phyloP scores from a whole-genome alignment of 2,329 filamentous ascomycete species.

The Aspergillus arachidicola region DNA sequence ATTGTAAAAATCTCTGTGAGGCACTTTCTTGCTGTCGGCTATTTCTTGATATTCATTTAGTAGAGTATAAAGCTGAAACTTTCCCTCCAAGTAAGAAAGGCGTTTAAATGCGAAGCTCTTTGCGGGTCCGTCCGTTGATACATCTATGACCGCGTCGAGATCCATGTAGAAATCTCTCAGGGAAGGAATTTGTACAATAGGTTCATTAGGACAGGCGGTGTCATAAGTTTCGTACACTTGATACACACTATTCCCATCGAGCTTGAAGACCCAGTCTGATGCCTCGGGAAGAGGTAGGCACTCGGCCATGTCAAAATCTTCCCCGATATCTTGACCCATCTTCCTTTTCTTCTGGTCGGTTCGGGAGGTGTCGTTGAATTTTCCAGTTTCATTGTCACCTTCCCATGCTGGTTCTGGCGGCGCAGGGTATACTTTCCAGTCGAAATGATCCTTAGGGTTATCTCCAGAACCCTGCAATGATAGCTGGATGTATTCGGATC shows the following conservation, averaged over 20 bases:
- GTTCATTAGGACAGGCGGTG: constrained; percentile 63
- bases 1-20: constrained; percentile 98
- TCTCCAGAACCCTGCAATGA: constrained; percentile 81
- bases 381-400: constrained; percentile 54
- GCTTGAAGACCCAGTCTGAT: constrained; percentile 71
- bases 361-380: constrained; percentile 42
- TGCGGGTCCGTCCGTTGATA: constrained; percentile 93
- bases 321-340: constrained; percentile 84
- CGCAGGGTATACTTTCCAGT: constrained; percentile 87
- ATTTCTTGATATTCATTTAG: constrained; percentile 98
- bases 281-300: constrained; percentile 71
- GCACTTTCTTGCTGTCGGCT: constrained; percentile 95
- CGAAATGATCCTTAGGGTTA: constrained; percentile 82
- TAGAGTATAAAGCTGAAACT: constrained; percentile 91
- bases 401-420: constrained; percentile 91
- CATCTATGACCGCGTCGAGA: constrained; percentile 78
- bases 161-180: constrained; percentile 96
- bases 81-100: constrained; percentile 92
- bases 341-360: constrained; percentile 68
- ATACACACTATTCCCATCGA: constrained; percentile 85
- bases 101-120: constrained; percentile 97
- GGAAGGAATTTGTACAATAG: constrained; percentile 82
- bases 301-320: constrained; percentile 85
- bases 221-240: constrained; percentile 80
- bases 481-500: constrained; percentile 83